These are phyloP conservation scores for Podaxis sp. DNA, from an alignment of 768 basidiomycete species.

Conservation along the genomic window DNA sequence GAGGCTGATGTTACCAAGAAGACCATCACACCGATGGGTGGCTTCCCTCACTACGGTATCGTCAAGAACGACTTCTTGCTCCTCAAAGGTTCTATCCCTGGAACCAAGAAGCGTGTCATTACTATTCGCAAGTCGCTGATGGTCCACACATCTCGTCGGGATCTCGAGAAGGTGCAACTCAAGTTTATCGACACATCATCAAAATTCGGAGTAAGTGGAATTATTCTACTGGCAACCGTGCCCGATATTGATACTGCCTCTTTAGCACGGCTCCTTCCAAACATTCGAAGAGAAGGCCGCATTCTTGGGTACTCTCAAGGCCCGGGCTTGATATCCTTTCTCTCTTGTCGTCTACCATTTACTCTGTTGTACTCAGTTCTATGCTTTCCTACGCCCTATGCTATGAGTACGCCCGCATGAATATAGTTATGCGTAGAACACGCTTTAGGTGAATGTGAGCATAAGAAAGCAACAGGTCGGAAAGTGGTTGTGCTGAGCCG, in stretches of 20 bases:
- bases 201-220: constrained; percentile 82
- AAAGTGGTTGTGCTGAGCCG: background rate
- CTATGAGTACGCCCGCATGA: constrained; percentile 9
- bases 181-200: constrained; percentile 99
- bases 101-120: constrained; percentile 97
- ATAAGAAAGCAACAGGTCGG: background rate
- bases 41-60: constrained; percentile 98
- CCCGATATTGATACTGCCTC: constrained; percentile 4
- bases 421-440: background rate
- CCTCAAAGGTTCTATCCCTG: constrained; percentile 93
- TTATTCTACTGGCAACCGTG: background rate
- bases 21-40: constrained; percentile 94
- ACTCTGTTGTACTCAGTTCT: constrained; percentile 21
- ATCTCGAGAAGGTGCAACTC: constrained; percentile 96
- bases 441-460: background rate
- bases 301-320: constrained; percentile 91
- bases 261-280: constrained; percentile 93
- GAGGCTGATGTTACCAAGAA: constrained; percentile 94
- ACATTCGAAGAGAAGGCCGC: constrained; percentile 93
- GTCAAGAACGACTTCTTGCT: constrained; percentile 98
- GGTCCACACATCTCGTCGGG: constrained; percentile 92
- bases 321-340: constrained; percentile 52
- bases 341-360: constrained; percentile 33
- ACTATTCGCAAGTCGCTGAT: constrained; percentile 97
- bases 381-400: constrained; percentile 11